A percentile compares a stretch with the other conserved stretches of the same genome.
Evolutionary conservation across 2,329 filamentous ascomycete species (phyloP).

Genomic region (Knufia fluminis): DNA sequence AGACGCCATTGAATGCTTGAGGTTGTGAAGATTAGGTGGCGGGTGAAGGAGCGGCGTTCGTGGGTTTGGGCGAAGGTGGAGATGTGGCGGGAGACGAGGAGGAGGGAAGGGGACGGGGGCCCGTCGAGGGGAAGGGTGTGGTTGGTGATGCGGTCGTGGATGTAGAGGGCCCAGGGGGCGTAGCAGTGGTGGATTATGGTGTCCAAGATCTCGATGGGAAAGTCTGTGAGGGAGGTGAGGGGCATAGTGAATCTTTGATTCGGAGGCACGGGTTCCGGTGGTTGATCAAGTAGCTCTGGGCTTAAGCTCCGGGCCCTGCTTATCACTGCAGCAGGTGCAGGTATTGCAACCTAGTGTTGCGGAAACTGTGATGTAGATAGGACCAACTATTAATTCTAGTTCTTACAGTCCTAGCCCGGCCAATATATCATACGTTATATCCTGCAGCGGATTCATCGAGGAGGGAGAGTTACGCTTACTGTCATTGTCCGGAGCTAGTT

Average conservation of each 20-base stretch:
- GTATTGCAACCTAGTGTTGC: no score
- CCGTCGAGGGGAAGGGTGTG: neutral
- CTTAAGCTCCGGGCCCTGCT: no score
- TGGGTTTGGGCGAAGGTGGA: neutral
- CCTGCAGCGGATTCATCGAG: no score
- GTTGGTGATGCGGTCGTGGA: neutral
- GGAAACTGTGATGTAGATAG: no score
- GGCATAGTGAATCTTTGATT: neutral
- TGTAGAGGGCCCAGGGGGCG: neutral
- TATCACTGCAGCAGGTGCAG: no score
- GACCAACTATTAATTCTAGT: no score
- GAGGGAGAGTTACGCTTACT: no score
- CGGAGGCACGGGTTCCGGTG: no score
- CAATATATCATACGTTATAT: no score
- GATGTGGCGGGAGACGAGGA: neutral
- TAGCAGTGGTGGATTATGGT: conserved; percentile 2
- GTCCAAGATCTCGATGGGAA: conserved; percentile 1
- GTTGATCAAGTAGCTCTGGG: no score
- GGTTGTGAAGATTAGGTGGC: neutral
- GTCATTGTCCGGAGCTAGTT: no score
- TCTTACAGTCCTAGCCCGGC: no score
- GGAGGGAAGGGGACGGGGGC: neutral
- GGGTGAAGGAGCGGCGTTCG: neutral
- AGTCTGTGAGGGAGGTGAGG: neutral
- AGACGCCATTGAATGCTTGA: conserved; percentile 1